Base-by-base conservation (phyloP, 345 rosid genomes). In the Litchi chinensis region DNA sequence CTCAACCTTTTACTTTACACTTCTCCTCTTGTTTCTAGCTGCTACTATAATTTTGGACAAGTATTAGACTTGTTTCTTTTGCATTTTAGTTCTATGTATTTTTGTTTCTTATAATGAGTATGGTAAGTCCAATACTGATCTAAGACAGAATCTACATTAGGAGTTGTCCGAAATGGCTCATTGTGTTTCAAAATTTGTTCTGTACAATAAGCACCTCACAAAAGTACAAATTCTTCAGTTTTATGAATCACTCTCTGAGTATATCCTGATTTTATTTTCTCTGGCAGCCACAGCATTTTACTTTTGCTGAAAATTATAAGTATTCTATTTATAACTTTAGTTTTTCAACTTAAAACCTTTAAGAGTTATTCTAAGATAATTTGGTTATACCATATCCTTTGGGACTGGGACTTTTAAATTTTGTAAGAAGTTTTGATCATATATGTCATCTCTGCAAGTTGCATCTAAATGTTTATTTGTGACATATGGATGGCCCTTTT, bases 11-110 rank as follows among this genome's bases (percentile, higher is more conserved):
- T 65, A 69, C 40, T 70, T 56, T 65, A 69, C 16, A 7, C 9
- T 52, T 18, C 39, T 81, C 41, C 70, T 78, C 63, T 74, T 37
- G 59, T 66, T 46, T 68, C 43, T 22, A 50, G 68, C 59, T 24
- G 5, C 65, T 60, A 57, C 15, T 64, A 67, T 16, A 24, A 19
- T 68, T 79, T 70, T 43, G 52, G 64, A n/a, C 21, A 2, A 12
- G 54, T n/a, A 22, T 43, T 18, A 16, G 59, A 54, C 21, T 54
- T 54, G 19, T 54, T 54, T 54, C 70, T 64, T 73, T 15, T 48
- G 46, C 13, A 1, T 57, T 57, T 41, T 57, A 56, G 65, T 7
- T 37, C 59, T 15, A 54, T n/a, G 18, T 16, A 54, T 54, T 54
- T 54, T 54, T 54, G 59, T 54, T 54, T 54, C 59, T 57, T 73